Evolutionary conservation across 2,329 filamentous ascomycete species (phyloP).

Genomic region (Penicillium sp.): DNA sequence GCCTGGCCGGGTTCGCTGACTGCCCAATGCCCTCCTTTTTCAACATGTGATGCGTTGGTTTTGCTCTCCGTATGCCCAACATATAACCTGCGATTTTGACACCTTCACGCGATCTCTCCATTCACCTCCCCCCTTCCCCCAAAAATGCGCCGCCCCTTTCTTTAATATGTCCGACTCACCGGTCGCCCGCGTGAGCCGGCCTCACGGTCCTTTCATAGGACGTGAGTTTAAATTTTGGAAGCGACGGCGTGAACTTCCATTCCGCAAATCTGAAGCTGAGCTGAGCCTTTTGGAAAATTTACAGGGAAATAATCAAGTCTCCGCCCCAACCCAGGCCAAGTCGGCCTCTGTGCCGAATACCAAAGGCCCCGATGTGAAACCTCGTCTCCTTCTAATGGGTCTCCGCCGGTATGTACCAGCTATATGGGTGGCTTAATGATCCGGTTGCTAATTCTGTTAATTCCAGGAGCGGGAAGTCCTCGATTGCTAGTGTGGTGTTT

Average conservation of each 20-base stretch:
- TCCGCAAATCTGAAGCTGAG: conserved; percentile 33
- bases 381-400: conserved; percentile 89
- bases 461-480: conserved; percentile 90
- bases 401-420: conserved; percentile 73
- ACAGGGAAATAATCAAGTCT: conserved; percentile 34
- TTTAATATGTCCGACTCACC: conserved; percentile 8
- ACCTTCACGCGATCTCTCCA: neutral
- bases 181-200: conserved; percentile 11
- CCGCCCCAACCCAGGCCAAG: conserved; percentile 29
- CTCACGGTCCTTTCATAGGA: conserved; percentile 19
- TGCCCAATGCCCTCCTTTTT: conserved; percentile 3
- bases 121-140: neutral
- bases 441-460: conserved; percentile 16
- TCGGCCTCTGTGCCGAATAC: conserved; percentile 30
- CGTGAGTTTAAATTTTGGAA: conserved; percentile 16
- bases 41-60: conserved; percentile 14
- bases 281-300: conserved; percentile 38
- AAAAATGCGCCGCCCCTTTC: conserved; percentile 2
- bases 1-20: conserved; percentile 1
- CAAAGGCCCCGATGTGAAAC: conserved; percentile 66
- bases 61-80: neutral
- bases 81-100: neutral
- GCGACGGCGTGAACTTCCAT: conserved; percentile 1
- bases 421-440: neutral
- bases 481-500: conserved; percentile 98